A percentile compares a stretch with the other conserved stretches of the same genome.
Conservation (phyloP, 345 rosid species). For the Camelina sativa region DNA sequence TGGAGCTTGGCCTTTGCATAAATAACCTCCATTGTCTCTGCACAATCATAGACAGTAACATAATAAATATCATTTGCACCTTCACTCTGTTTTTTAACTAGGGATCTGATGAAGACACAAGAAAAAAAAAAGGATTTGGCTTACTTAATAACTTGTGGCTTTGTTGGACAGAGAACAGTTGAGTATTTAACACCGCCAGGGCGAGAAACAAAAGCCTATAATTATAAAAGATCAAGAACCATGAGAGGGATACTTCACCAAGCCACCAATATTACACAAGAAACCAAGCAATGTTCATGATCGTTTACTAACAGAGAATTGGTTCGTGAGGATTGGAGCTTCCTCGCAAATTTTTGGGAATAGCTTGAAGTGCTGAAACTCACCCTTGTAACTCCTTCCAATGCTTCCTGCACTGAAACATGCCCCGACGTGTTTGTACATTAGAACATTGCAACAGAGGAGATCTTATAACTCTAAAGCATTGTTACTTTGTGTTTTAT, state of each 20-base stretch:
- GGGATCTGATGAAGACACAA: conserved; percentile 3
- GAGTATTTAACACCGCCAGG: conserved; percentile 69
- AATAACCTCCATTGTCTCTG: conserved; percentile 60
- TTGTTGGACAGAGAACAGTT: conserved; percentile 73
- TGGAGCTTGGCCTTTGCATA: conserved; percentile 44
- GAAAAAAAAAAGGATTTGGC: conserved; percentile 19
- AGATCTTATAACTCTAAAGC: neutral
- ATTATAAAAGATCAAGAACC: neutral
- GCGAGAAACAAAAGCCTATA: conserved; percentile 81
- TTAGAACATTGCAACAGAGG: conserved; percentile 26
- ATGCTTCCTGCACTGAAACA: conserved; percentile 70
- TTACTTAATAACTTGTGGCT: conserved; percentile 61
- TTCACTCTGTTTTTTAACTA: conserved; percentile 1
- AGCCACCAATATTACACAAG: neutral
- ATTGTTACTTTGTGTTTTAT: neutral
- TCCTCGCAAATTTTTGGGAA: conserved; percentile 58
- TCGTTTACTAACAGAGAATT: conserved; percentile 61
- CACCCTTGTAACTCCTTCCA: conserved; percentile 73
- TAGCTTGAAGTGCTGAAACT: conserved; percentile 60
- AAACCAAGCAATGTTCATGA: neutral
- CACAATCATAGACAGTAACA: conserved; percentile 38
- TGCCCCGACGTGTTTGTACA: neutral
- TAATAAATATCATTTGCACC: neutral
- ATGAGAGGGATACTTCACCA: conserved; percentile 28
- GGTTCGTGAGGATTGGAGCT: conserved; percentile 63